phyloP scores from a whole-genome alignment of 2,329 filamentous ascomycete genomes.

The Cytospora piceicola region DNA sequence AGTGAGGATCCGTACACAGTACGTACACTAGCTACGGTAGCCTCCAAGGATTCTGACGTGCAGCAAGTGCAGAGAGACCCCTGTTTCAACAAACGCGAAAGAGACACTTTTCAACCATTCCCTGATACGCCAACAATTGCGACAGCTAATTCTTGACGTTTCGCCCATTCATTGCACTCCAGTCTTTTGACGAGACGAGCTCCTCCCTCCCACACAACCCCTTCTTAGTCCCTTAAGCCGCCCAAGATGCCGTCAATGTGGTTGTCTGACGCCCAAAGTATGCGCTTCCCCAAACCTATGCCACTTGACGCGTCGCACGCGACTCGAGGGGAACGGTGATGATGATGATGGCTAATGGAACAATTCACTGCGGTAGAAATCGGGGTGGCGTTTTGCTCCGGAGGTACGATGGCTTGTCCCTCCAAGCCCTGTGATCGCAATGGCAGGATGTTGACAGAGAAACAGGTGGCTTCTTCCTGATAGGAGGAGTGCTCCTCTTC shows the following conservation, averaged over 20 bases:
- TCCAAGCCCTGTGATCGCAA: slow-evolving; percentile 31
- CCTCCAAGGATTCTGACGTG: slow-evolving; percentile 14
- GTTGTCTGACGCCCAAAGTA: slow-evolving; percentile 95
- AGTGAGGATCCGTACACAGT: background rate
- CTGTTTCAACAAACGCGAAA: slow-evolving; percentile 26
- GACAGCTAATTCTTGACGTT: background rate
- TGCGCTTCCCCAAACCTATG: slow-evolving; percentile 32
- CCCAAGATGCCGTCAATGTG: slow-evolving; percentile 84
- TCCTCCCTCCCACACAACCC: background rate
- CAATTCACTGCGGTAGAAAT: slow-evolving; percentile 67
- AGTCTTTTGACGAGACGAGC: background rate
- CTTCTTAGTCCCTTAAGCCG: background rate
- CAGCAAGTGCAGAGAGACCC: slow-evolving; percentile 15
- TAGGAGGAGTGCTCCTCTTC: slow-evolving; percentile 93
- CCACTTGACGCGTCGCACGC: slow-evolving; percentile 9
- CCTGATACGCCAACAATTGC: slow-evolving; percentile 3
- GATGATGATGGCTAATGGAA: slow-evolving; percentile 39
- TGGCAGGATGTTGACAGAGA: slow-evolving; percentile 11
- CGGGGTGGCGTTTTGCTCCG: slow-evolving; percentile 96
- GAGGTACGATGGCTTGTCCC: slow-evolving; percentile 69
- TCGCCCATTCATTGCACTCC: background rate
- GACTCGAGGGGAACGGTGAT: slow-evolving; percentile 1
- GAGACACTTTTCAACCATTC: slow-evolving; percentile 28
- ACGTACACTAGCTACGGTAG: slow-evolving; percentile 4
- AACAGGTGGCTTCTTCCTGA: slow-evolving; percentile 88